Evolutionary conservation across 768 basidiomycete species (phyloP).

Genomic region (Kwoniella bestiolae): DNA sequence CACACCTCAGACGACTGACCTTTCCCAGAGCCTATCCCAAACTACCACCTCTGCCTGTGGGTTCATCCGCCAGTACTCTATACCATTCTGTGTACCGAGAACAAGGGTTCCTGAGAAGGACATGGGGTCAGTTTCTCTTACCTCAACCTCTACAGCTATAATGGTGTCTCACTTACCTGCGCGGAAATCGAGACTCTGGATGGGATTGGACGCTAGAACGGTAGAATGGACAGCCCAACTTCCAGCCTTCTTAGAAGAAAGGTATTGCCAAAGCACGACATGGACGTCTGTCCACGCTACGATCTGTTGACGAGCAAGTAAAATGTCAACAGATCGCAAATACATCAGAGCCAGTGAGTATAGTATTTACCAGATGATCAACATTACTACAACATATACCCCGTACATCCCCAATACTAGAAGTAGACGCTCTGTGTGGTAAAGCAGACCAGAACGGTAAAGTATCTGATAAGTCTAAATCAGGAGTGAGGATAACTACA

Average conservation of each 20-base stretch:
- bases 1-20: constrained; percentile 25
- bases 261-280: constrained; percentile 42
- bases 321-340: no score
- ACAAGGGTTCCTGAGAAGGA: constrained; percentile 27
- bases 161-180: constrained; percentile 24
- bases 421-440: constrained; percentile 37
- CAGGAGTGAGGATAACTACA: constrained; percentile 35
- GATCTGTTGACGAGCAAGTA: constrained; percentile 37
- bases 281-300: constrained; percentile 45
- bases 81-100: constrained; percentile 36
- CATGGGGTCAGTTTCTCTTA: not conserved
- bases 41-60: constrained; percentile 39
- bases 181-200: constrained; percentile 37
- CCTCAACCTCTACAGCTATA: not conserved
- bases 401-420: constrained; percentile 21
- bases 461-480: constrained; percentile 35
- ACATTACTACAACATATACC: constrained; percentile 32
- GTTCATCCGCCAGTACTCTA: constrained; percentile 48
- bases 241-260: constrained; percentile 6
- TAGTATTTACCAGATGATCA: constrained; percentile 27
- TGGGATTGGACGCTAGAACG: constrained; percentile 25
- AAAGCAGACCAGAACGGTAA: constrained; percentile 43
- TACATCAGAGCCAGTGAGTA: not conserved
- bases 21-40: constrained; percentile 51
- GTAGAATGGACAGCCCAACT: constrained; percentile 44